phyloP scores from a whole-genome alignment of 179 eudicot species.

The Nepenthes alata region DNA sequence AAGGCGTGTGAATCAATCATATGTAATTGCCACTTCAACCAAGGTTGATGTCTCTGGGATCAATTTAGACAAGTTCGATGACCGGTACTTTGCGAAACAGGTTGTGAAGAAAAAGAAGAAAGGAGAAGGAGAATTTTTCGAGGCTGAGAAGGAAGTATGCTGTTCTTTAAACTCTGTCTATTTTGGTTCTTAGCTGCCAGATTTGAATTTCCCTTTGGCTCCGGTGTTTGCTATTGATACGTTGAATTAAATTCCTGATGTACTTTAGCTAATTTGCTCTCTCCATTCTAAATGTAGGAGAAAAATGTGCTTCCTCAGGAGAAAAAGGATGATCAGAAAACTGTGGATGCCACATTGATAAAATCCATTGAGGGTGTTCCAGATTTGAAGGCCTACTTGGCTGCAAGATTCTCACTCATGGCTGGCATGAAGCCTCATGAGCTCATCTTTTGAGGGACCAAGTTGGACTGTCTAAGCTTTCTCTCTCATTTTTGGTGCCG shows the following conservation, averaged over 20 bases:
- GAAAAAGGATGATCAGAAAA: slow-evolving; percentile 56
- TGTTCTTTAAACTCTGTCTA: not conserved
- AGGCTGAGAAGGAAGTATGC: slow-evolving; percentile 71
- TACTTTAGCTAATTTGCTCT: not conserved
- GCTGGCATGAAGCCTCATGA: slow-evolving; percentile 26
- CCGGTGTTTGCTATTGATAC: too few species aligned
- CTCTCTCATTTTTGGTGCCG: too few species aligned
- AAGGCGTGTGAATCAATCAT: slow-evolving; percentile 75
- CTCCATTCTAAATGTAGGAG: slow-evolving; percentile 21
- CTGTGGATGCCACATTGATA: slow-evolving; percentile 40
- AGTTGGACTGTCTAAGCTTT: not conserved
- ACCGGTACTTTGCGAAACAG: slow-evolving; percentile 66
- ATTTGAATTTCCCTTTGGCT: too few species aligned
- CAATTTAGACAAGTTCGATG: slow-evolving; percentile 51
- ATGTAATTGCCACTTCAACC: slow-evolving; percentile 69
- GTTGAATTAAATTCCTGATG: too few species aligned
- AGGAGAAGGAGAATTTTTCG: slow-evolving; percentile 81
- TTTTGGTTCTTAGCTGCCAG: too few species aligned
- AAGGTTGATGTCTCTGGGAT: slow-evolving; percentile 68
- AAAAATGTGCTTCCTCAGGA: slow-evolving; percentile 44
- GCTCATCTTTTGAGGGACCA: slow-evolving; percentile 12
- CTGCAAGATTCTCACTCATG: slow-evolving; percentile 51
- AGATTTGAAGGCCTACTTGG: slow-evolving; percentile 43
- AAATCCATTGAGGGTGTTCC: slow-evolving; percentile 43
- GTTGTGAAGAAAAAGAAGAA: slow-evolving; percentile 53